phyloP scores from a whole-genome alignment of 176 grass and related monocot species.

The Avena eriantha region DNA sequence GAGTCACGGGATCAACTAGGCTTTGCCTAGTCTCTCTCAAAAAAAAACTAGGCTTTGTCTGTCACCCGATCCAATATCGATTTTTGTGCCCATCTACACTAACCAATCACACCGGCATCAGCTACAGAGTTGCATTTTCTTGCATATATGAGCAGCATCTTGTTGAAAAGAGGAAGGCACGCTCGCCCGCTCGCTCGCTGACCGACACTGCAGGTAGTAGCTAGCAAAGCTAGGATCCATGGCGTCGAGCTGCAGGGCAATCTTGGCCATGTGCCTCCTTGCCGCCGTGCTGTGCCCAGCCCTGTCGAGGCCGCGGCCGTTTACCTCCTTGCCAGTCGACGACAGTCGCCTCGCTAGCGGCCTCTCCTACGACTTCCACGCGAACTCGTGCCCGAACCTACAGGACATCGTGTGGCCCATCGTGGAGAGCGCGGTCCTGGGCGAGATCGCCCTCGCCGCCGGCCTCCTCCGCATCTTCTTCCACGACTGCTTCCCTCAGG shows the following conservation, averaged over 20 bases:
- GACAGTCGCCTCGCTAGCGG: slow-evolving; percentile 20
- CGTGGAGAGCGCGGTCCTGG: slow-evolving; percentile 23
- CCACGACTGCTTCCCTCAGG: slow-evolving; percentile 63
- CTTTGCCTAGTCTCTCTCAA: too few relatives aligned
- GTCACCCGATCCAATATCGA: not conserved
- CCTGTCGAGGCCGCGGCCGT: not conserved
- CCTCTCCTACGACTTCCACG: slow-evolving; percentile 20
- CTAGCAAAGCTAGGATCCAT: not conserved
- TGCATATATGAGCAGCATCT: not conserved
- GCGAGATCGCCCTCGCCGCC: slow-evolving; percentile 37
- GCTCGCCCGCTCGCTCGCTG: not conserved
- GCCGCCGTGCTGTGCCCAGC: slow-evolving; percentile 23
- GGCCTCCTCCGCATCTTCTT: slow-evolving; percentile 56
- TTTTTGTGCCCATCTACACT: not conserved
- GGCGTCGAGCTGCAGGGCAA: slow-evolving; percentile 4
- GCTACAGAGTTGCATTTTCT: not conserved
- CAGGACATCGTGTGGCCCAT: slow-evolving; percentile 25
- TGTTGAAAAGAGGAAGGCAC: slow-evolving; percentile 24
- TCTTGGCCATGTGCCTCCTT: not conserved
- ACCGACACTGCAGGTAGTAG: not conserved
- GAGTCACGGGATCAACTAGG: not conserved
- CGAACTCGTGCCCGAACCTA: slow-evolving; percentile 23
- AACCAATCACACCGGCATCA: not conserved
- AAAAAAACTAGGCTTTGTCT: not conserved
- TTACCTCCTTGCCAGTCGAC: slow-evolving; percentile 9